Conservation (phyloP, 345 rosid genomes). For the Hibiscus mutabilis region DNA sequence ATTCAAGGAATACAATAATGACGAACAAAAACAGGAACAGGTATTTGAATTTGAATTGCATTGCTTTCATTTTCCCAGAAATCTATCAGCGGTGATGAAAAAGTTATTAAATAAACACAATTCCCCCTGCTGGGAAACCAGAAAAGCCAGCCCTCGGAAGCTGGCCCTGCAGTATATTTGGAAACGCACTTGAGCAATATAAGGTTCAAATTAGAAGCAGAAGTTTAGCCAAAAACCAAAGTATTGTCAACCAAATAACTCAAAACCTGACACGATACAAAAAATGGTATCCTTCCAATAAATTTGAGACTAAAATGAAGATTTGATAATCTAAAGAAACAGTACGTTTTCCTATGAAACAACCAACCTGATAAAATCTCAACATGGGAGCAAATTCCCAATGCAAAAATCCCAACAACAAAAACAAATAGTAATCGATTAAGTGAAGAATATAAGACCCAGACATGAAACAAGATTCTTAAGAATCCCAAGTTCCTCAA, state of each 20-base stretch:
- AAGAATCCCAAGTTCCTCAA: not conserved
- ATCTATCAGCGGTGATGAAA: not conserved
- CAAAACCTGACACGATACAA: not conserved
- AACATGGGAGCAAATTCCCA: not conserved
- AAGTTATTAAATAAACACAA: not conserved
- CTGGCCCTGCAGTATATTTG: not conserved
- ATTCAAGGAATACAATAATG: slow-evolving; percentile 20
- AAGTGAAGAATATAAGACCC: not conserved
- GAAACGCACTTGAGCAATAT: slow-evolving; percentile 1
- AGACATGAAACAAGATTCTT: not conserved
- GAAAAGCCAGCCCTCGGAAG: not conserved
- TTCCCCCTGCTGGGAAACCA: not conserved
- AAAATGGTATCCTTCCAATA: not conserved
- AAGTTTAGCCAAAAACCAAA: not conserved
- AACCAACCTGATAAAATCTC: not conserved
- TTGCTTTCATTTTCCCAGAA: slow-evolving; percentile 5
- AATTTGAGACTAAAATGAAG: not conserved
- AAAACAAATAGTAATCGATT: not conserved
- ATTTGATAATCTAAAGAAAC: not conserved
- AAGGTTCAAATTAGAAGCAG: not conserved
- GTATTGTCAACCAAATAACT: not conserved
- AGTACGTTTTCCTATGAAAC: not conserved
- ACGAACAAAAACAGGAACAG: slow-evolving; percentile 19
- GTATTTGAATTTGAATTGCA: slow-evolving; percentile 25
- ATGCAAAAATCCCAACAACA: not conserved